Evolutionary conservation across 2,329 filamentous ascomycete genomes (phyloP).

Genomic region (Claviceps digitariae): DNA sequence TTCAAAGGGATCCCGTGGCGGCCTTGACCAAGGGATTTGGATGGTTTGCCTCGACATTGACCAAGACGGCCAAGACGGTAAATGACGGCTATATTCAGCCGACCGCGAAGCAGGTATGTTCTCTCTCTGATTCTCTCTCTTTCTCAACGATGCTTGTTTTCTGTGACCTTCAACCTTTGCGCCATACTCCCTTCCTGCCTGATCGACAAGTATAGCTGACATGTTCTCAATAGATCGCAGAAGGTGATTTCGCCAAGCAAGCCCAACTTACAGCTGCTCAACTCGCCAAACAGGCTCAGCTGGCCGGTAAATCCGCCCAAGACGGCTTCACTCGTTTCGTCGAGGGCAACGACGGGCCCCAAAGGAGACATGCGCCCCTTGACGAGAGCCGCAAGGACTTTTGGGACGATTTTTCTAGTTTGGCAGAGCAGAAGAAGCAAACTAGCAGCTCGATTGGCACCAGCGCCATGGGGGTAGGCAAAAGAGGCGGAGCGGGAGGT

Average conservation of each 20-base stretch:
- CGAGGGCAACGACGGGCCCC: slow-evolving; percentile 47
- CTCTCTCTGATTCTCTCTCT: background rate
- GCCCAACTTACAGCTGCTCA: slow-evolving; percentile 49
- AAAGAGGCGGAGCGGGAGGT: slow-evolving; percentile 19
- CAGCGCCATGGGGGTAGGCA: slow-evolving; percentile 44
- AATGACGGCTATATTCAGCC: slow-evolving; percentile 90
- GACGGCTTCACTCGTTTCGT: slow-evolving; percentile 79
- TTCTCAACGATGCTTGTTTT: too few relatives aligned
- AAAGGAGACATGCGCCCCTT: slow-evolving; percentile 26
- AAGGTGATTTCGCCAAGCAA: slow-evolving; percentile 63
- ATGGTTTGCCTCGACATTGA: slow-evolving; percentile 80
- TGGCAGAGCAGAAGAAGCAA: slow-evolving; percentile 42
- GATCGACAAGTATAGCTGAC: background rate
- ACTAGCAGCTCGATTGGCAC: slow-evolving; percentile 41
- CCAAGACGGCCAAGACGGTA: slow-evolving; percentile 80
- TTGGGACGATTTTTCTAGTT: slow-evolving; percentile 78
- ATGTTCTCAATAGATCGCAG: slow-evolving; percentile 47
- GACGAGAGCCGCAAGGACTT: slow-evolving; percentile 66
- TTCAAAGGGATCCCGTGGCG: slow-evolving; percentile 81
- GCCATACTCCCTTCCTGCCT: rapidly evolving
- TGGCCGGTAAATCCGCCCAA: slow-evolving; percentile 61
- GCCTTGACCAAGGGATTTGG: slow-evolving; percentile 87
- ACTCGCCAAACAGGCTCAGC: slow-evolving; percentile 51
- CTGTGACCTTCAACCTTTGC: background rate
- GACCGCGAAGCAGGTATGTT: slow-evolving; percentile 42